Evolutionary conservation across 805 yeast species (phyloP), one percentile per base, ranked within the genome.

Genomic region (Blastobotrys mokoenaii): DNA sequence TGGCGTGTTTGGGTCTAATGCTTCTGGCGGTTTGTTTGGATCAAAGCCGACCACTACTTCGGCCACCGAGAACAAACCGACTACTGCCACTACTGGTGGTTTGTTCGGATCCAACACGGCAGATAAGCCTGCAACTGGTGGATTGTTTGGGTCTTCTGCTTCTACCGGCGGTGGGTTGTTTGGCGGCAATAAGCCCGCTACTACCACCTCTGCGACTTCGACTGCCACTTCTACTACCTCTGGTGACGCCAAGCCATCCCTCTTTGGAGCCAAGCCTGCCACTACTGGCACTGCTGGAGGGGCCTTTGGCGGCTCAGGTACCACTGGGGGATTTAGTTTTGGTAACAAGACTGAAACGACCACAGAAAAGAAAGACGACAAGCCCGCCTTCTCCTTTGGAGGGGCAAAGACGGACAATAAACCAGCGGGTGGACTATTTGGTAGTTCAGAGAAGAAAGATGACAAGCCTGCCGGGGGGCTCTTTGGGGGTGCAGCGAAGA

Each of bases 391-490:
- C 16, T 44, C 52, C 7, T 39, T 39, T 11, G 38, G 53, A 8
- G 41, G 51, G 17, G 51, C 45, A 25, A 33, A 48, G 42, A 22
- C 45, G 47, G 36, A 52, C 43, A 49, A 51, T 14, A 34, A 45
- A 25, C 22, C 44, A 14, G 31, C 43, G 2, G n/a, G 20, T 14
- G 25, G n/a, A n/a, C n/a, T n/a, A n/a, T 32, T 32, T 9, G 43
- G 27, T 25, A 4, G 17, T 3, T 41, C 51, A 3, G 42, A 20
- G 29, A 10, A 8, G 9, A 39, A 29, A 11, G 22, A 16, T 18
- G 20, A 10, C 34, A 40, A 40, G 14, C 43, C 56, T 11, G 50
- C 53, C 12, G 52, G 61, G 22, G 55, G 59, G 38, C 56, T 67
- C 8, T 58, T 65, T 34, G 63, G 57, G 11, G 48, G 47, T 11